Conservation (phyloP, 2,329 filamentous ascomycete genomes). For the Fusarium dimerum region DNA sequence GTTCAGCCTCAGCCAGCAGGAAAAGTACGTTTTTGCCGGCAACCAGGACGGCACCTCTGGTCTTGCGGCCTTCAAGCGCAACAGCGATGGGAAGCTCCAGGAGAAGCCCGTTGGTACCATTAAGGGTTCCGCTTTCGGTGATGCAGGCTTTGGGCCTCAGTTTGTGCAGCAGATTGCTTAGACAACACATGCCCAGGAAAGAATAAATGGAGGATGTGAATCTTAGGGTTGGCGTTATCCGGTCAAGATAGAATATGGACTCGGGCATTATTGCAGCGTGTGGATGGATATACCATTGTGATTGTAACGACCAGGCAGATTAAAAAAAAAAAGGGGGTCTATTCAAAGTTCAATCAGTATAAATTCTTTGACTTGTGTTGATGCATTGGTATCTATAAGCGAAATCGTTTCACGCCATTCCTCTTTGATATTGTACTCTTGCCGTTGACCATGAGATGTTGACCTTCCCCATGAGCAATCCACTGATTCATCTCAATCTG, state of each 20-base stretch:
- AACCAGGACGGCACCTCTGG: conserved; percentile 46
- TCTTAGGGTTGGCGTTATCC: neutral
- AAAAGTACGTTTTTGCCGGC: conserved; percentile 45
- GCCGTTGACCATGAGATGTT: neutral
- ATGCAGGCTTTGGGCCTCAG: conserved; percentile 30
- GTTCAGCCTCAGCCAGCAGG: conserved; percentile 42
- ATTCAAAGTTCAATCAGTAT: too few relatives aligned
- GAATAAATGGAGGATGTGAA: too few relatives aligned
- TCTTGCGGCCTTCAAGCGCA: conserved; percentile 41
- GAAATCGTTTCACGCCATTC: too few relatives aligned
- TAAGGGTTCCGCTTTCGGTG: conserved; percentile 29
- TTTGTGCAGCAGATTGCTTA: conserved; percentile 35
- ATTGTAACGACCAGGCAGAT: too few relatives aligned
- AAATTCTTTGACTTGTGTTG: too few relatives aligned
- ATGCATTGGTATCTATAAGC: too few relatives aligned
- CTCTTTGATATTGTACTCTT: too few relatives aligned
- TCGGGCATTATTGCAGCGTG: too few relatives aligned
- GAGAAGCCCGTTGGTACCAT: conserved; percentile 31
- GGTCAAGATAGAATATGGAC: neutral
- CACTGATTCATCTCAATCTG: conserved; percentile 16
- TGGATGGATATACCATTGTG: too few relatives aligned
- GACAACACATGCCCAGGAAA: too few relatives aligned
- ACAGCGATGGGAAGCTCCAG: conserved; percentile 31
- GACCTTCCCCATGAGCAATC: neutral
- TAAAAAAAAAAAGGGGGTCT: too few relatives aligned